Evolutionary conservation across 352 stramenopile genomes (phyloP), one percentile per base, ranked within the genome.

Genomic region (Pythium phragmiticola): DNA sequence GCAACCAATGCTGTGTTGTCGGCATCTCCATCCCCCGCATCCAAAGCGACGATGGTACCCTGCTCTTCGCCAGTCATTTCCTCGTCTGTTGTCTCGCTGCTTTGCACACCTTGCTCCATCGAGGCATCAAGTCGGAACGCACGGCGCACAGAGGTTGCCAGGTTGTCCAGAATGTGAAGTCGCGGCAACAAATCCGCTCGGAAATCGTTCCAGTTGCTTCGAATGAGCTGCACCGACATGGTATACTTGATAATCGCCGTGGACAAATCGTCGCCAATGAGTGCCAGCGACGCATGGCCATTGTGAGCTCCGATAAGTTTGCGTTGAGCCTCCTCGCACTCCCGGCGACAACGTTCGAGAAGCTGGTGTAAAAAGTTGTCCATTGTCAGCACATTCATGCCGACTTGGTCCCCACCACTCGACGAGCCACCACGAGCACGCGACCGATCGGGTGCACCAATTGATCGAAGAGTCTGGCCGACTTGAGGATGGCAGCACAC

Each of bases 401-500:
- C 51, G 5, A 42, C 47, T 47, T 42, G 36, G 13, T 34, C 26
- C 12, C 48, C 47, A 17, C 36, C 7, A 23, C n/a, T 52, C 7
- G 28, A 1, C 8, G 13, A 6, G 12, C 39, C 8, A 23, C 16
- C 41, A 21, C 42, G 36, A 28, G 28, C 19, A 39, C 34, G 34
- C 30, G 39, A 33, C 17, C 71, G 57, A 13, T 23, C 49, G 1
- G 59, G 30, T 11, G 51, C 61, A 52, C 60, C 56, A 19, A 63
- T 59, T 5, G 60, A 58, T 4, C 52, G 58, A 7, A 80, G 50
- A 23, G 71, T 69, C 16, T 75, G 76, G 8, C 85, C 84, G 16
- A 98, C 81, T 68, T 97, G 90, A 7, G 92, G 93, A 72, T 98
- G 93, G 47, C 90, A 98, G 61, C 93, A 98, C 4, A 96, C 82